Percentiles rank a stretch among this genome's conserved stretches.
phyloP scores from a whole-genome alignment of 495 filamentous ascomycete genomes.

The Talaromyces thailandensis region DNA sequence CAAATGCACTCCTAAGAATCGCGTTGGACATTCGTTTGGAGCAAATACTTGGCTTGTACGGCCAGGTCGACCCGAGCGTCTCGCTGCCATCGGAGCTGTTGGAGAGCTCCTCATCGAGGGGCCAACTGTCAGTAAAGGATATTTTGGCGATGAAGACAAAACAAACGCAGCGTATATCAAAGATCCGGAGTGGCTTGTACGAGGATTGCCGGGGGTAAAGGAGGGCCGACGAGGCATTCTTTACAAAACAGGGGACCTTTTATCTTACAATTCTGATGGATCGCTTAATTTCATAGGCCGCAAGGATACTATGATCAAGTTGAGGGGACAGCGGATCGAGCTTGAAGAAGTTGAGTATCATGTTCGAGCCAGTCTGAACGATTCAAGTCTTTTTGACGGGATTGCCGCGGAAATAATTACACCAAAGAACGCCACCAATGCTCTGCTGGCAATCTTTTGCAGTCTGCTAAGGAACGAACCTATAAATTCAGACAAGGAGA shows the following conservation, averaged over 20 bases:
- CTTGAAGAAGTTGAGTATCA: conserved; percentile 46
- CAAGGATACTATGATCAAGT: conserved; percentile 43
- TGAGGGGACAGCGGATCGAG: conserved; percentile 45
- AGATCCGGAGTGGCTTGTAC: conserved; percentile 13
- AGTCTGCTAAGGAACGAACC: neutral
- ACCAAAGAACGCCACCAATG: neutral
- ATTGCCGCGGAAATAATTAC: conserved; percentile 11
- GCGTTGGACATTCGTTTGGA: neutral
- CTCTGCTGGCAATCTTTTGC: neutral
- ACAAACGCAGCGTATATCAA: conserved; percentile 3
- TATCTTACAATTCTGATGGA: conserved; percentile 35
- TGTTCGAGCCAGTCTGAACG: conserved; percentile 41
- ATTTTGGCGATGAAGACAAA: conserved; percentile 1
- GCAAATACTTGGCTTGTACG: conserved; percentile 7
- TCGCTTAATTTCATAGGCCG: conserved; percentile 37
- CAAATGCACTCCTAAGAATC: neutral
- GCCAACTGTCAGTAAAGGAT: conserved; percentile 13
- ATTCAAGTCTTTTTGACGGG: conserved; percentile 36
- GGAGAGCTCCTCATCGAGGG: conserved; percentile 33
- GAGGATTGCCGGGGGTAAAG: conserved; percentile 28
- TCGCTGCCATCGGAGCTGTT: conserved; percentile 31
- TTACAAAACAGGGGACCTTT: conserved; percentile 50
- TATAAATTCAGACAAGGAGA: neutral
- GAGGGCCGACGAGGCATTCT: conserved; percentile 24
- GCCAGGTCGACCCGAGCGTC: conserved; percentile 19